Base-by-base conservation (phyloP, 2,329 filamentous ascomycete species). In the Cladosporium sphaerospermum region DNA sequence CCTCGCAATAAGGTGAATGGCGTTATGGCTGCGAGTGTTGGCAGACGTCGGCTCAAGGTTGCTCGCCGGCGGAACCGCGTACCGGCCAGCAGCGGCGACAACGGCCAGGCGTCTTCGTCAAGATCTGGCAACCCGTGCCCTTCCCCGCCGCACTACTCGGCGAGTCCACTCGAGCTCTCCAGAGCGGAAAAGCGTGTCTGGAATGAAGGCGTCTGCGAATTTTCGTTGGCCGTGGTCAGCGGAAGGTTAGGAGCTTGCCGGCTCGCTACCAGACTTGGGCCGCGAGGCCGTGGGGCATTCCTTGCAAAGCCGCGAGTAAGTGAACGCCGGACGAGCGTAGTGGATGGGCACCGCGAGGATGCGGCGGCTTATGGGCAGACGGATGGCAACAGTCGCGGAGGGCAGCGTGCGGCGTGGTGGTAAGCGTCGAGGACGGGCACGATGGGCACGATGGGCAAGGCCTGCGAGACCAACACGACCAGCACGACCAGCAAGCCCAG, bases 191-290 rank as follows among this genome's bases (percentile, higher is more conserved):
- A 47, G 37, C 36, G 37, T 46, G 37, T 47, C 37, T 36, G 37
- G 33, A 53, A 43, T 53, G 37, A 19, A 46, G 16, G 44, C 51
- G 51, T 43, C 14, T 40, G 36, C 18, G 43, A 18, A 31, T 46
- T 43, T 44, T 47, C 43, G 37, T 47, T 41, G 45, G 43, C 34
- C 28, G 43, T 34, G 34, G 43, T 36, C 9, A n/a, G 43, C 43
- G 39, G 51, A 41, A 53, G 36, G 43, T 53, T 46, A 53, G 43
- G 44, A 43, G 39, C 43, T 42, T 53, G 50, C 50, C 50, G 50
- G 34, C 34, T 53, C 50, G 50, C 50, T 53, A 53, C 51, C 51
- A 47, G 19, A 53, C 33, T 53, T 53, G 51, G 16, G 44, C 36
- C 16, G 31, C 39, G 18, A n/a, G 16, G 43, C 18, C 37, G 43